Evolutionary conservation across 2,329 filamentous ascomycete genomes (phyloP), one percentile per base, ranked within the genome.

Genomic region (Paecilomyces formosus): DNA sequence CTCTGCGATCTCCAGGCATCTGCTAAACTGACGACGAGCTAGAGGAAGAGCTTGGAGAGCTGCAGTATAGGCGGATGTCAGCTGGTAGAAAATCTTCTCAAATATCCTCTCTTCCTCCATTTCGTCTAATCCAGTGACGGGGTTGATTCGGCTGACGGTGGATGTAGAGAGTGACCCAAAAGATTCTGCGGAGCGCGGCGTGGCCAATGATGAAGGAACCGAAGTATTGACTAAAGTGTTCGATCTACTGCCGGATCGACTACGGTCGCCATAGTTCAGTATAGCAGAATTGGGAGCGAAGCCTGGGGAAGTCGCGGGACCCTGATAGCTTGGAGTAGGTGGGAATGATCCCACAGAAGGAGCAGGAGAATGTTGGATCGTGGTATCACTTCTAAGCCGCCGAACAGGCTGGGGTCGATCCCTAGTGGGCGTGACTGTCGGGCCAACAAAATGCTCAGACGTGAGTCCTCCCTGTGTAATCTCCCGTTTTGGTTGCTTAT

Each of bases 111-210:
- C 91, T 62, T 96, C 90, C 63, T 91, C 88, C 2, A 82, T 83
- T 58, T 84, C 82, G 53, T 84, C 82, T 55, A 87, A 84, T 55
- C 91, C 88, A 9, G 78, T 81, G 52, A 84, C 71, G 7, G 79
- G 76, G 53, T 79, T 80, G 51, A 81, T 81, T 50, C 82, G 79
- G 30, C 79, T 76, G 57, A 79, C 72, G 24, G 73, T 78, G 28
- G 77, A 73, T 18, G 73, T 76, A 58, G 77, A 69, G 65, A 72
- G 68, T 66, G 73, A 62, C 80, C 77, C 81, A 70, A 94, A 95
- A 0, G 89, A 90, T 66, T 96, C 91, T 51, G 88, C 89, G 7
- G 90, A 95, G 24, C 89, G 86, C 53, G 91, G 90, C 0, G 90
- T 95, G 3, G 75, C 62, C 76, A 85, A 57, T 71, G 82, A 71